These are phyloP conservation scores for Xylariaceae sp. DNA, from an alignment of 2,329 filamentous ascomycete species.

Conservation along the genomic window DNA sequence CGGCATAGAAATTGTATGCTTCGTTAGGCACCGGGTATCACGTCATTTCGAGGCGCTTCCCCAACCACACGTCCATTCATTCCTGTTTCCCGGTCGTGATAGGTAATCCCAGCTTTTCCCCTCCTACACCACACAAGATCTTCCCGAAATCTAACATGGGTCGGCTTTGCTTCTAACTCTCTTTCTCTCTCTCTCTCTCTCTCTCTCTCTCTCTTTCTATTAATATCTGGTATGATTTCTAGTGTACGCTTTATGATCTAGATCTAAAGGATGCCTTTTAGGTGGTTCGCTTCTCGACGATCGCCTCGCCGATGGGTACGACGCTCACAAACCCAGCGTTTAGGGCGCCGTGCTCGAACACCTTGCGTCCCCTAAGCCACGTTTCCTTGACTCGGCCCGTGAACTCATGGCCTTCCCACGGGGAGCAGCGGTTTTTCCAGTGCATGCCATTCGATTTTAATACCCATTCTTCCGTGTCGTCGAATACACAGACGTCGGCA, in stretches of 20 bases:
- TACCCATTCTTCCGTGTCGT: constrained; percentile 73
- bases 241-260: neutral
- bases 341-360: constrained; percentile 62
- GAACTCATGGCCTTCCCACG: constrained; percentile 78
- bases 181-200: neutral
- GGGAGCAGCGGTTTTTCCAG: constrained; percentile 88
- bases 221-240: neutral
- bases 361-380: constrained; percentile 69
- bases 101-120: no score
- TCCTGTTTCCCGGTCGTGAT: no score
- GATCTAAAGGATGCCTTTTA: constrained; percentile 23
- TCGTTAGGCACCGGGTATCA: constrained; percentile 14
- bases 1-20: constrained; percentile 14
- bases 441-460: constrained; percentile 75
- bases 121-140: no score
- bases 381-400: constrained; percentile 77
- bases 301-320: constrained; percentile 47
- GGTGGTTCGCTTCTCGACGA: constrained; percentile 53
- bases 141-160: no score
- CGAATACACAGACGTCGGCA: constrained; percentile 87
- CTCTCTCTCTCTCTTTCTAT: neutral
- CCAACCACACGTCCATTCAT: neutral
- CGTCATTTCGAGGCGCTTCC: constrained; percentile 10
- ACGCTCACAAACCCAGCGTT: constrained; percentile 46
- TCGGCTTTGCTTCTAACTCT: neutral